These are phyloP conservation scores for Pleurotus sapidus DNA, from an alignment of 768 basidiomycete species.

Conservation along the genomic window DNA sequence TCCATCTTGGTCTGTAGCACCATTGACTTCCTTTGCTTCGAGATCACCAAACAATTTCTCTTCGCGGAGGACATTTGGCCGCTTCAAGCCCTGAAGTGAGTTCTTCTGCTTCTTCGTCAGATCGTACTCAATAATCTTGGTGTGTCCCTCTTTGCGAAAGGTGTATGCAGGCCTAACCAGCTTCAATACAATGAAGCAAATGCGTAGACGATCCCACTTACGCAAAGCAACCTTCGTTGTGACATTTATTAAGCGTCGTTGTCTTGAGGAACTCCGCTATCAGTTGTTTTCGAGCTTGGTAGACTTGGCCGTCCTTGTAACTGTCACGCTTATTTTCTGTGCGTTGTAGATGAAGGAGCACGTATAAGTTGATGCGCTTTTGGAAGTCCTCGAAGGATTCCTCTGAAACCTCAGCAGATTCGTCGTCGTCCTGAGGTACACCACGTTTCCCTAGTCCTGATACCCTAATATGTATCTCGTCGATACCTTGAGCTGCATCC, in stretches of 20 bases:
- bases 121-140: conserved; percentile 94
- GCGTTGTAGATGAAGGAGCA: conserved; percentile 50
- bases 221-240: conserved; percentile 76
- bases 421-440: conserved; percentile 28
- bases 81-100: conserved; percentile 39
- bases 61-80: conserved; percentile 74
- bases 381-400: conserved; percentile 65
- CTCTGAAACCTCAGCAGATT: conserved; percentile 40
- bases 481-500: conserved; percentile 74
- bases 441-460: conserved; percentile 24
- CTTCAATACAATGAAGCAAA: conserved; percentile 6
- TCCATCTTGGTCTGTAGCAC: conserved; percentile 27
- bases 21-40: neutral
- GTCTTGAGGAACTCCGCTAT: conserved; percentile 79
- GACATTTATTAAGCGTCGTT: conserved; percentile 69
- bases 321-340: conserved; percentile 66
- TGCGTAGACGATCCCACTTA: conserved; percentile 36
- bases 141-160: conserved; percentile 90
- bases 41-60: conserved; percentile 32
- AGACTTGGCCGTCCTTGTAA: conserved; percentile 88
- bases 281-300: conserved; percentile 79
- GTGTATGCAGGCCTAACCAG: conserved; percentile 68
- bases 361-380: conserved; percentile 62
- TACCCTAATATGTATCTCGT: conserved; percentile 55
- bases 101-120: conserved; percentile 77